Percentiles rank a stretch among this genome's conserved stretches.
Conservation (phyloP, 345 rosid species). For the Populus euphratica region DNA sequence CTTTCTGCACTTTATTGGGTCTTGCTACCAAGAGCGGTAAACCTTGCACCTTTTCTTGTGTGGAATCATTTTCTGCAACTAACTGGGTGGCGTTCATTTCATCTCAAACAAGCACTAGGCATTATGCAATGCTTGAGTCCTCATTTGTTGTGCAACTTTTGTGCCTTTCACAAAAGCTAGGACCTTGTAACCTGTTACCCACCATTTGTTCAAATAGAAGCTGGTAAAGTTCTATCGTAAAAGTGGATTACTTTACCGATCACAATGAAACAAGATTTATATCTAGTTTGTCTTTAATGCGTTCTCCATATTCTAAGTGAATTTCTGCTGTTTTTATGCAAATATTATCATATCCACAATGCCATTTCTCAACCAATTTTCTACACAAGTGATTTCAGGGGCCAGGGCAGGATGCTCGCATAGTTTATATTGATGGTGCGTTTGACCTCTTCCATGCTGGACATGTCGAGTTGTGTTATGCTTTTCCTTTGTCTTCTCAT, state of each 20-base stretch:
- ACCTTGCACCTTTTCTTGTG: not conserved
- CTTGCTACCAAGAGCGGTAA: not conserved
- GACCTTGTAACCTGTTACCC: not conserved
- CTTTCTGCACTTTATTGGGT: not conserved
- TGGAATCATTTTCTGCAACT: too few species aligned
- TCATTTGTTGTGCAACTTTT: not conserved
- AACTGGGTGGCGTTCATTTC: too few species aligned
- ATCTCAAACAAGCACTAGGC: too few species aligned
- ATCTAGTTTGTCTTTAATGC: not conserved
- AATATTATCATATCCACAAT: not conserved
- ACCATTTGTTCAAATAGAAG: not conserved
- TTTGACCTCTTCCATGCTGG: constrained; percentile 88
- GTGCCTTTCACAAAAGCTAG: not conserved
- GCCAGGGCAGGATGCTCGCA: constrained; percentile 62
- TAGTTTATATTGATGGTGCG: constrained; percentile 73
- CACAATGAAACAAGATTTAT: not conserved
- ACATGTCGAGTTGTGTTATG: constrained; percentile 60
- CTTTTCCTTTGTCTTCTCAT: not conserved
- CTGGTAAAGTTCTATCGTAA: not conserved
- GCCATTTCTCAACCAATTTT: not conserved
- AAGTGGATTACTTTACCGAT: not conserved
- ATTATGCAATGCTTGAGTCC: not conserved
- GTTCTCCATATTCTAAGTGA: not conserved
- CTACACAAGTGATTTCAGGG: constrained; percentile 41
- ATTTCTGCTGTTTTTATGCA: not conserved